Base-by-base conservation (phyloP, 2,329 filamentous ascomycete species). In the Phaeomoniella chlamydospora region DNA sequence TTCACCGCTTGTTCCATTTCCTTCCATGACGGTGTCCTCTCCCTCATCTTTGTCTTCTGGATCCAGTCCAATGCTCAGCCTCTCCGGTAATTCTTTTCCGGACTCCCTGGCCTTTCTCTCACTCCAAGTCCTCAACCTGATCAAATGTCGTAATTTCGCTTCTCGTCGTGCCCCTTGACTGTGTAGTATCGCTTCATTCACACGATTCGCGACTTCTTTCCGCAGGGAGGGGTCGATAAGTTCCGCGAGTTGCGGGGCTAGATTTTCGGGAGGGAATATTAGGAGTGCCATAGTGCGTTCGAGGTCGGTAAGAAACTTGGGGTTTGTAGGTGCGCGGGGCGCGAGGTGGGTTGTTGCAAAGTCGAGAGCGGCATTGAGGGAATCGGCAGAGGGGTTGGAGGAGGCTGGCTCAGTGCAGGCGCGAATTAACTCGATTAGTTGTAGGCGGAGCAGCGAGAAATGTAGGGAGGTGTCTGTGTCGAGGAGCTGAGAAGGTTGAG, bases 251-350 rank as follows among this genome's bases (percentile, higher is more conserved):
- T 41, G 75, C 2, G 82, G 77, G 31, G 82, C 74, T 26, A 94
- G 69, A 36, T 74, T 79, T 36, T 90, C 81, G n/a, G 74, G 70
- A 1, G 84, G 77, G 47, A 94, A 94, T 31, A 98, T 80, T 29
- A 98, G 67, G 29, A 98, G 69, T 1, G 85, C 80, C 78, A 98
- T 94, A 0, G 90, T 94, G 52, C 79, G 74, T 58, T 98, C 90
- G 9, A 98, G 67, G 41, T 93, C 86, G 44, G 80, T 74, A 10
- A 94, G 67, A 45, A 94, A 96, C 31, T 80, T 74, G 3, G 74
- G 70, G 45, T 86, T 85, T 4, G 76, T 83, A 1, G 87, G 78
- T 5, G 88, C 90, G 37, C 85, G 77, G 3, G 90, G 87, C 9
- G 85, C 86, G 11, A 98, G 72, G 48, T 94, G 80, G 22, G 78